A percentile compares a stretch with the other conserved stretches of the same genome.
These are phyloP conservation scores for Pseudogymnoascus sp. DNA, from an alignment of 2,329 filamentous ascomycete species.

Conservation along the genomic window DNA sequence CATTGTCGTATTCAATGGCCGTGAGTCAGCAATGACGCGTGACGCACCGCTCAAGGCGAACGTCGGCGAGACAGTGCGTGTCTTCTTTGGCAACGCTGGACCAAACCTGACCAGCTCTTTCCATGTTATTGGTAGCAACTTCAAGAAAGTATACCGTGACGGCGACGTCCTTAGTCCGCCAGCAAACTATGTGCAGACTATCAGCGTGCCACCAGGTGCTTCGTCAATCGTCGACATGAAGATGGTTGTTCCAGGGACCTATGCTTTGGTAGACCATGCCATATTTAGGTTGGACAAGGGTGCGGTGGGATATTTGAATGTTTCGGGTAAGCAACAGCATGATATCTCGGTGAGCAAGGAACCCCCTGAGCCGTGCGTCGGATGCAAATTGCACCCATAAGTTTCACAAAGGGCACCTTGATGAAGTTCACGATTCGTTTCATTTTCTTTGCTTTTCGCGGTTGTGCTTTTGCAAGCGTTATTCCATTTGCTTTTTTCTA, in stretches of 20 bases:
- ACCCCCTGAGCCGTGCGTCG: slow-evolving; percentile 13
- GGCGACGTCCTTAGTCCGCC: slow-evolving; percentile 29
- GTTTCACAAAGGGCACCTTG: background rate
- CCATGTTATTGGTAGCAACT: slow-evolving; percentile 29
- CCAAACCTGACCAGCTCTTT: slow-evolving; percentile 31
- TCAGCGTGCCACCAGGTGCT: slow-evolving; percentile 26
- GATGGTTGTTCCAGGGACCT: slow-evolving; percentile 29
- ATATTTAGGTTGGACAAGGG: slow-evolving; percentile 32
- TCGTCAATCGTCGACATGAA: slow-evolving; percentile 29
- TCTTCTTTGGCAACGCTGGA: slow-evolving; percentile 32
- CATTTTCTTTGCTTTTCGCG: background rate
- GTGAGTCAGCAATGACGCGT: slow-evolving; percentile 27
- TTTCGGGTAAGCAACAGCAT: slow-evolving; percentile 25
- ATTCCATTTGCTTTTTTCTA: background rate
- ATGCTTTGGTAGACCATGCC: slow-evolving; percentile 30
- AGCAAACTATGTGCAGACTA: slow-evolving; percentile 23
- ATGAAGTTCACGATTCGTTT: background rate
- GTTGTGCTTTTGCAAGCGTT: background rate
- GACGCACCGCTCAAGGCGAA: slow-evolving; percentile 28
- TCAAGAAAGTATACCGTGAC: slow-evolving; percentile 27
- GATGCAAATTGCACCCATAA: slow-evolving; percentile 10
- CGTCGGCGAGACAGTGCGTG: slow-evolving; percentile 27
- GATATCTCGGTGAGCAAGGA: slow-evolving; percentile 25
- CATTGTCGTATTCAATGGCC: slow-evolving; percentile 30
- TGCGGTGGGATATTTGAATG: slow-evolving; percentile 31